Evolutionary conservation across 163 green algal species (phyloP).

Genomic region (Coccomyxa subellipsoidea): DNA sequence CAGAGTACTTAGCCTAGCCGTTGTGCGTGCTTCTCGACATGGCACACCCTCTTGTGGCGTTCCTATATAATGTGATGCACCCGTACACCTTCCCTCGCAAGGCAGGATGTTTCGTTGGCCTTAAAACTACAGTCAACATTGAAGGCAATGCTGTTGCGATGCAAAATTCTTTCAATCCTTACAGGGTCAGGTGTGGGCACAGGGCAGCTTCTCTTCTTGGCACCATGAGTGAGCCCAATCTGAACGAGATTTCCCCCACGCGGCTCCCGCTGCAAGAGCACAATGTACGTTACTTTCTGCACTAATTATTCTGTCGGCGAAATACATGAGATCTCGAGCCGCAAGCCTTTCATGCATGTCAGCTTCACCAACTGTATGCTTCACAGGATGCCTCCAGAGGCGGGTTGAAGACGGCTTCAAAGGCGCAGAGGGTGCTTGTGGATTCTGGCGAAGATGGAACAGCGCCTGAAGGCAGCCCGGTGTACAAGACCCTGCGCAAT

Average conservation of each 20-base stretch:
- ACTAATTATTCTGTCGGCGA: too few relatives aligned
- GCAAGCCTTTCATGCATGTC: too few relatives aligned
- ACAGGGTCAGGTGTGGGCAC: background rate
- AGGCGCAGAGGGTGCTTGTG: background rate
- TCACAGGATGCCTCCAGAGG: background rate
- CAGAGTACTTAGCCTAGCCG: too few relatives aligned
- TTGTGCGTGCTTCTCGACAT: too few relatives aligned
- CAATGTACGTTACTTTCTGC: background rate
- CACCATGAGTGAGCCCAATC: too few relatives aligned
- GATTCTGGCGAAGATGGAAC: background rate
- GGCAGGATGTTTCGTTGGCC: too few relatives aligned
- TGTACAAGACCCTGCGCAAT: background rate
- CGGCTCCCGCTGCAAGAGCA: background rate
- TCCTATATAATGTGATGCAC: background rate
- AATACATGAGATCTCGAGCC: too few relatives aligned
- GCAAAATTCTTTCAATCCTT: background rate
- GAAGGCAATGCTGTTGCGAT: too few relatives aligned
- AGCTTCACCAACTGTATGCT: background rate
- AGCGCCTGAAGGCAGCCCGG: background rate
- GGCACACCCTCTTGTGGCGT: background rate
- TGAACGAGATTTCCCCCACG: too few relatives aligned
- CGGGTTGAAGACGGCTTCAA: background rate
- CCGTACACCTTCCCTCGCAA: background rate
- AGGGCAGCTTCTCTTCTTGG: background rate
- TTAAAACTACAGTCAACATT: too few relatives aligned